phyloP scores from a whole-genome alignment of 2,329 filamentous ascomycete genomes.

The Phaeosphaeriaceae sp. region DNA sequence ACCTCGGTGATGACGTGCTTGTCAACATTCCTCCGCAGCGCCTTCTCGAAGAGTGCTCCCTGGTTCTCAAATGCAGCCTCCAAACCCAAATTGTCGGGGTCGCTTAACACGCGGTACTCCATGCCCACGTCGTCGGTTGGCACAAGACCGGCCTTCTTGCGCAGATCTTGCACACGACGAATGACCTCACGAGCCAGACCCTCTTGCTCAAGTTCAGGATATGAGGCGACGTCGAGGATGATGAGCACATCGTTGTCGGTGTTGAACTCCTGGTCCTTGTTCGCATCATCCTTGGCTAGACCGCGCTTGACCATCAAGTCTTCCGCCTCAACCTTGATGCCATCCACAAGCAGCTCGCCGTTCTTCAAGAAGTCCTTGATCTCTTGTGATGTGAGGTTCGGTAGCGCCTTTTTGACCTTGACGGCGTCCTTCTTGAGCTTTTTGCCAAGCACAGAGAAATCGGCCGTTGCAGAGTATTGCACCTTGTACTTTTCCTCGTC shows the following conservation, averaged over 20 bases:
- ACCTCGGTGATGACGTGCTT: constrained; percentile 68
- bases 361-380: constrained; percentile 79
- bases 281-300: constrained; percentile 74
- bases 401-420: constrained; percentile 89
- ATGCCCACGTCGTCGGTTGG: constrained; percentile 95
- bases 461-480: constrained; percentile 85
- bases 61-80: constrained; percentile 74
- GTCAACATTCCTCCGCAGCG: constrained; percentile 77
- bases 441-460: constrained; percentile 94
- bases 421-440: constrained; percentile 95
- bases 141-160: constrained; percentile 91
- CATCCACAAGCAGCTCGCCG: constrained; percentile 81
- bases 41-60: constrained; percentile 73
- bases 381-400: constrained; percentile 76
- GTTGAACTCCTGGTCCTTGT: constrained; percentile 81
- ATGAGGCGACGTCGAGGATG: constrained; percentile 82
- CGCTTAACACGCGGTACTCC: constrained; percentile 83
- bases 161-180: constrained; percentile 87
- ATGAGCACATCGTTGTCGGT: constrained; percentile 89
- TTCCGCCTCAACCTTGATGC: constrained; percentile 80
- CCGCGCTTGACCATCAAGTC: constrained; percentile 85
- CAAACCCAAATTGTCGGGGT: constrained; percentile 79
- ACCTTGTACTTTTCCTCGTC: constrained; percentile 94
- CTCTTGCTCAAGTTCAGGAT: constrained; percentile 86
- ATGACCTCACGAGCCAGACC: constrained; percentile 91